Conservation (phyloP, 2,329 filamentous ascomycete genomes). For the Ophiosphaerella herpotricha region DNA sequence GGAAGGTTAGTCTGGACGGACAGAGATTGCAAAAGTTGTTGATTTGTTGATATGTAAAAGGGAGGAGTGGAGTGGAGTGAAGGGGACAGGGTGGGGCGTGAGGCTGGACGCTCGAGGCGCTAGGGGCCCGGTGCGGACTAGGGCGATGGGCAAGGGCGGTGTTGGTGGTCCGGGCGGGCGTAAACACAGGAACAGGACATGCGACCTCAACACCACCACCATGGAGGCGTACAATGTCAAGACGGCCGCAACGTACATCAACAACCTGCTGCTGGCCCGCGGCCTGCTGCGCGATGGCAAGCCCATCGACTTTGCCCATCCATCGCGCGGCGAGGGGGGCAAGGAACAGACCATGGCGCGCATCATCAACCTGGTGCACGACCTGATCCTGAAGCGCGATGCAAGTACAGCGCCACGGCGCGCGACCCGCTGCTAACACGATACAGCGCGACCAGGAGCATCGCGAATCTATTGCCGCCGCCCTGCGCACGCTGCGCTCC, state of each 20-base stretch:
- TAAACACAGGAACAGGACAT: background rate
- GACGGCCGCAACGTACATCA: conserved; percentile 66
- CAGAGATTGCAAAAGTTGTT: too few species aligned
- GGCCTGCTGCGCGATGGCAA: conserved; percentile 68
- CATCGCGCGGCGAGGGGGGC: conserved; percentile 65
- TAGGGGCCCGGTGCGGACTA: background rate
- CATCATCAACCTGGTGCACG: conserved; percentile 92
- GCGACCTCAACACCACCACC: background rate
- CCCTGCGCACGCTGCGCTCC: conserved; percentile 74
- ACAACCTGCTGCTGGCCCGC: conserved; percentile 67
- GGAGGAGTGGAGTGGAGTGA: too few species aligned
- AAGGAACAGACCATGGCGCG: conserved; percentile 75
- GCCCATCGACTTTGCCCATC: conserved; percentile 80
- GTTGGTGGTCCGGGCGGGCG: conserved; percentile 3
- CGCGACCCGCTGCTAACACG: conserved; percentile 6
- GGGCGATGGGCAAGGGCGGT: background rate
- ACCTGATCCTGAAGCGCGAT: conserved; percentile 86
- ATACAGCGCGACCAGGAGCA: conserved; percentile 85
- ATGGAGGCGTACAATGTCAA: conserved; percentile 59
- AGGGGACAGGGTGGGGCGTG: background rate
- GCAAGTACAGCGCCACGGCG: conserved; percentile 55
- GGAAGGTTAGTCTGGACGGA: too few species aligned
- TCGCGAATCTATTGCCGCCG: conserved; percentile 78
- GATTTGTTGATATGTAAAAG: too few species aligned
- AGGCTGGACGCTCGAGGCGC: too few species aligned